These are phyloP conservation scores for Lactuca sativa DNA, from an alignment of 129 eudicot species.

Conservation along the genomic window DNA sequence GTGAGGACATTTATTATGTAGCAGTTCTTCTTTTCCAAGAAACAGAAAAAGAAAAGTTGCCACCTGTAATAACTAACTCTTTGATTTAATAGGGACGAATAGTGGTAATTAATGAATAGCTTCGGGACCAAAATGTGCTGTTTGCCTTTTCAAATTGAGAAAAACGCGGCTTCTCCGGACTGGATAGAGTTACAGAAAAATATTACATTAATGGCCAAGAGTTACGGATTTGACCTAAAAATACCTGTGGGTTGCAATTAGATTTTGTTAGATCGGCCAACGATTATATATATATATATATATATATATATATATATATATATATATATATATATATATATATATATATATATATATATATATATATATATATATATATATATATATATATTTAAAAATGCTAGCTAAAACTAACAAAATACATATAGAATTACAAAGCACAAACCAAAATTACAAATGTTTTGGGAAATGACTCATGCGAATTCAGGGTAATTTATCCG, in stretches of 20 bases:
- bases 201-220: background rate
- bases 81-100: background rate
- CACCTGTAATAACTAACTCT: background rate
- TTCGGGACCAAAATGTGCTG: constrained; percentile 6
- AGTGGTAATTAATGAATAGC: background rate
- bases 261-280: too few relatives aligned
- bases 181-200: background rate
- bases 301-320: too few relatives aligned
- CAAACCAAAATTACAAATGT: background rate
- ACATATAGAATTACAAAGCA: background rate
- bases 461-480: background rate
- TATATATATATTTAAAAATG: too few relatives aligned
- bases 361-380: too few relatives aligned
- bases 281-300: too few relatives aligned
- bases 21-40: constrained; percentile 3
- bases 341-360: too few relatives aligned
- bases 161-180: background rate
- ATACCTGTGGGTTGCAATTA: background rate
- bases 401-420: background rate
- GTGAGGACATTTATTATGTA: background rate
- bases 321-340: too few relatives aligned
- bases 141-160: background rate
- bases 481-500: too few relatives aligned
- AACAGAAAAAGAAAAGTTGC: background rate
- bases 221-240: background rate